phyloP scores from a whole-genome alignment of 2,329 filamentous ascomycete species.

The Epichloe gansuensis region DNA sequence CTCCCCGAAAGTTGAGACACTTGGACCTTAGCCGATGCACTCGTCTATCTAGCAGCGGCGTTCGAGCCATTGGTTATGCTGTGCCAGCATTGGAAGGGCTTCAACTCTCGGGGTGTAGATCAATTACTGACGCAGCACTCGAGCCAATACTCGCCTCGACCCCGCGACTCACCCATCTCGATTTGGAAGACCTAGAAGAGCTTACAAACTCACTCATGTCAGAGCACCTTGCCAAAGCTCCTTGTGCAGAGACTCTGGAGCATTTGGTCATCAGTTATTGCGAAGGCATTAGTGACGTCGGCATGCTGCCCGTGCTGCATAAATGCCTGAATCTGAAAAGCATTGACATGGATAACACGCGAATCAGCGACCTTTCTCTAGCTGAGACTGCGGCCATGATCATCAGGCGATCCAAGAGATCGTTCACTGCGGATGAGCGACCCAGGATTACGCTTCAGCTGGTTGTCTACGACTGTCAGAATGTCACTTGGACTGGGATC shows the following conservation, averaged over 20 bases:
- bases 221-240: constrained; percentile 60
- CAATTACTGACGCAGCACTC: constrained; percentile 61
- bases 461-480: constrained; percentile 81
- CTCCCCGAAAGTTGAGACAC: constrained; percentile 66
- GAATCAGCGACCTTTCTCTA: constrained; percentile 74
- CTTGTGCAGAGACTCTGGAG: constrained; percentile 57
- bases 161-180: constrained; percentile 69
- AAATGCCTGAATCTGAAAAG: constrained; percentile 55
- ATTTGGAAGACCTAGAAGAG: constrained; percentile 71
- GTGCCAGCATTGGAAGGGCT: constrained; percentile 72
- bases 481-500: constrained; percentile 85
- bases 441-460: constrained; percentile 56
- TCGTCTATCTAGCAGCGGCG: constrained; percentile 56
- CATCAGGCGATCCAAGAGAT: constrained; percentile 42
- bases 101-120: constrained; percentile 65
- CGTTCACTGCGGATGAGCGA: constrained; percentile 23
- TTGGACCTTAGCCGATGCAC: constrained; percentile 73
- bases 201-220: constrained; percentile 63
- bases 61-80: constrained; percentile 59
- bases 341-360: constrained; percentile 86
- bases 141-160: constrained; percentile 60
- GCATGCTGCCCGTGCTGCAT: constrained; percentile 73
- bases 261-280: constrained; percentile 87
- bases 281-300: constrained; percentile 68
- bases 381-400: constrained; percentile 76